Evolutionary conservation across 148 eudicot species (phyloP).

Genomic region (Dianthus caryophyllus): DNA sequence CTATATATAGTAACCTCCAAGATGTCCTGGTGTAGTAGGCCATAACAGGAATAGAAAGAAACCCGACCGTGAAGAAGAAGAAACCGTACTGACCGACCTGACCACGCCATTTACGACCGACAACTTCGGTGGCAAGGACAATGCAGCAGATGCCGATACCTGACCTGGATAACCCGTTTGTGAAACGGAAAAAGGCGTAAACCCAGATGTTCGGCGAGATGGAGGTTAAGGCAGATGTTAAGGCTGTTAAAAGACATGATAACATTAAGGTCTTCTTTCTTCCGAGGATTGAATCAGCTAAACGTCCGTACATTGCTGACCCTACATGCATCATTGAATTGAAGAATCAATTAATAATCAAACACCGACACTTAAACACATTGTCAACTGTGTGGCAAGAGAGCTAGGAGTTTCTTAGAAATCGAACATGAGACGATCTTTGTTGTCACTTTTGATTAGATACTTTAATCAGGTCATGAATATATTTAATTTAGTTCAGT

Average conservation of each 20-base stretch:
- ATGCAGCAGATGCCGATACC: conserved; percentile 49
- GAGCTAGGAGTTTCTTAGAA: no score
- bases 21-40: conserved; percentile 35
- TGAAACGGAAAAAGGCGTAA: conserved; percentile 38
- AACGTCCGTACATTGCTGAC: conserved; percentile 38
- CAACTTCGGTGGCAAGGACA: conserved; percentile 46
- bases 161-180: conserved; percentile 40
- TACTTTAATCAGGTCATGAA: no score
- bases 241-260: conserved; percentile 39
- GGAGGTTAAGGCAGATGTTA: conserved; percentile 38
- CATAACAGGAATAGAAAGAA: conserved; percentile 40
- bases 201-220: conserved; percentile 46
- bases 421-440: no score
- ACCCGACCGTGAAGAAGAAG: conserved; percentile 51
- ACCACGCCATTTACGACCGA: no score
- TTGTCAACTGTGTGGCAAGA: no score
- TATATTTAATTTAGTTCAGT: no score
- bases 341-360: no score
- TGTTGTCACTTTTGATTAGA: no score
- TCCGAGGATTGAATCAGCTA: conserved; percentile 49
- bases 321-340: conserved; percentile 43
- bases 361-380: no score
- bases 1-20: conserved; percentile 40
- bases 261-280: conserved; percentile 39
- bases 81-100: conserved; percentile 53